Conservation (phyloP, 441 rosid genomes). For the Pelargonium citronellum region DNA sequence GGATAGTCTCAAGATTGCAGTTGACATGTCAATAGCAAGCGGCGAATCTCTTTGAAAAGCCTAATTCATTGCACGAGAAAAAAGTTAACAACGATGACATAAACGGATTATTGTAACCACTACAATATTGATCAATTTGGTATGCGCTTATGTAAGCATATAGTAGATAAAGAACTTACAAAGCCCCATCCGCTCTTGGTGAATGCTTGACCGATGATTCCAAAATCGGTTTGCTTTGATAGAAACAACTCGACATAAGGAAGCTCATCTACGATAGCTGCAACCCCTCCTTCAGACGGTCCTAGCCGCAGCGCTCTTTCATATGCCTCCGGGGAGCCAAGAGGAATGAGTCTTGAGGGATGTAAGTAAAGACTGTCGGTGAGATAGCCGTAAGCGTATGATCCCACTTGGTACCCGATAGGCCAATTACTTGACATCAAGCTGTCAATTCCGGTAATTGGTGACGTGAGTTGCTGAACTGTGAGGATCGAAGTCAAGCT, state of each 20-base stretch:
- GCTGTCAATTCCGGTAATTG: constrained; percentile 79
- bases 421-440: constrained; percentile 55
- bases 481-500: constrained; percentile 72
- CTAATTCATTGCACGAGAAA: constrained; percentile 28
- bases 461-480: constrained; percentile 70
- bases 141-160: background rate
- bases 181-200: constrained; percentile 90
- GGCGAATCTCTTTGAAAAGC: constrained; percentile 70
- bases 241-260: constrained; percentile 68
- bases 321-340: constrained; percentile 60
- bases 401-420: constrained; percentile 79
- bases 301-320: constrained; percentile 61
- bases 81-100: background rate
- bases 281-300: constrained; percentile 60
- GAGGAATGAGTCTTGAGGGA: constrained; percentile 50
- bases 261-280: constrained; percentile 77
- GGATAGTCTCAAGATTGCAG: constrained; percentile 72
- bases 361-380: constrained; percentile 48
- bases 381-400: constrained; percentile 59
- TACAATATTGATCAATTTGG: background rate
- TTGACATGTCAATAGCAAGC: constrained; percentile 66
- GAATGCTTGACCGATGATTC: constrained; percentile 70
- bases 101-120: background rate
- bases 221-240: constrained; percentile 42
- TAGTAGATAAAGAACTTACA: constrained; percentile 46